These are phyloP conservation scores for Graphilbum sp. DNA, from an alignment of 2,329 filamentous ascomycete species.

Conservation along the genomic window DNA sequence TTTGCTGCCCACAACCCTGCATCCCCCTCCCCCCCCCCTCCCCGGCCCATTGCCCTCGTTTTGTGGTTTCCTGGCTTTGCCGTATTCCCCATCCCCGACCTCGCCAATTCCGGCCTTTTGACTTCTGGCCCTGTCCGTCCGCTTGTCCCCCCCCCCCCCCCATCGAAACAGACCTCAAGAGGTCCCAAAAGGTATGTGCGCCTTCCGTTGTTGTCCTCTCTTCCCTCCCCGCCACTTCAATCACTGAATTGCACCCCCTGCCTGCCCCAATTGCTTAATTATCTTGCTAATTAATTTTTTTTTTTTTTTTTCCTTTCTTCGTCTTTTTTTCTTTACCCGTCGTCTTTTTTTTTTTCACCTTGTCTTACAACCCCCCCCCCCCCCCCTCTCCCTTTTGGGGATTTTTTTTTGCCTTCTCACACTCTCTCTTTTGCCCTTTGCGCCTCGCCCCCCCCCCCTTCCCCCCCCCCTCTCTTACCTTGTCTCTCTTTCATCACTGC, in stretches of 20 bases:
- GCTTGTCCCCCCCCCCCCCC: conserved; percentile 13
- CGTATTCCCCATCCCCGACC: too few species aligned
- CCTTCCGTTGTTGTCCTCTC: too few species aligned
- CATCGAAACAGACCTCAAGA: conserved; percentile 1
- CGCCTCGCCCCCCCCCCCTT: too few species aligned
- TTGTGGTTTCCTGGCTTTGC: too few species aligned
- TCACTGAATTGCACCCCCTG: too few species aligned
- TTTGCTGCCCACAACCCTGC: too few species aligned
- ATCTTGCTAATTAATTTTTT: neutral
- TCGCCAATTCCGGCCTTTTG: conserved; percentile 5
- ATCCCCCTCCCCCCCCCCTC: conserved; percentile 10
- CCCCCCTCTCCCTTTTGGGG: conserved; percentile 1
- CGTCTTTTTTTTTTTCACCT: conserved; percentile 16
- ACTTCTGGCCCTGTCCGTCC: conserved; percentile 4
- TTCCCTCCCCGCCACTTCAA: conserved; percentile 1
- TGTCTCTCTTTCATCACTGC: neutral
- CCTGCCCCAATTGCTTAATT: neutral
- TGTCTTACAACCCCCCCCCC: conserved; percentile 9
- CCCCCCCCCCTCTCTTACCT: neutral
- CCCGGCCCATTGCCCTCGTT: conserved; percentile 12
- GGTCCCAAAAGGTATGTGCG: neutral
- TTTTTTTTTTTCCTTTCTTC: neutral
- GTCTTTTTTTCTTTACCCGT: conserved; percentile 8
- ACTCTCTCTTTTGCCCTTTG: too few species aligned
- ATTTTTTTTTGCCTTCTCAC: neutral